A percentile compares a stretch with the other conserved stretches of the same genome.
phyloP scores from a whole-genome alignment of 2,329 filamentous ascomycete genomes.

The Cryphonectria carpinicola region DNA sequence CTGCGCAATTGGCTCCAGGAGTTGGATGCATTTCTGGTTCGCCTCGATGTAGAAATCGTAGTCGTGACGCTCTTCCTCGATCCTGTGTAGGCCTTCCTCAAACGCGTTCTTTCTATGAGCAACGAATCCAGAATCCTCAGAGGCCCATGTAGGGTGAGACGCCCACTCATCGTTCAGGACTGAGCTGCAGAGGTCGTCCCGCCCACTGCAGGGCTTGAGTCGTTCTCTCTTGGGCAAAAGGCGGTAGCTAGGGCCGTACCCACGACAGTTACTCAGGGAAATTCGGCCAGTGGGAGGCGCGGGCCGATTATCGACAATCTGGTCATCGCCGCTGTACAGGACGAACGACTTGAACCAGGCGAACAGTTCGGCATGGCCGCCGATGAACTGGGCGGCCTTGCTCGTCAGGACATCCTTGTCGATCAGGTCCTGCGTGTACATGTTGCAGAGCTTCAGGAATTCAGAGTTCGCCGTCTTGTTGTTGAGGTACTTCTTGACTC shows the following conservation, averaged over 20 bases:
- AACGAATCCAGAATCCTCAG: conserved; percentile 96
- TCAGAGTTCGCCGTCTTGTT: conserved; percentile 94
- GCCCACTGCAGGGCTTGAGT: conserved; percentile 88
- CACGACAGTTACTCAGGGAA: conserved; percentile 93
- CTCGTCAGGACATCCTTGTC: conserved; percentile 81
- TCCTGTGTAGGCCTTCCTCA: conserved; percentile 91
- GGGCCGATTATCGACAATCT: conserved; percentile 77
- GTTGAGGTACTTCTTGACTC: conserved; percentile 92
- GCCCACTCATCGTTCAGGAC: conserved; percentile 99
- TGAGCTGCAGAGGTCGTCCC: conserved; percentile 90
- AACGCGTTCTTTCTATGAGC: conserved; percentile 96
- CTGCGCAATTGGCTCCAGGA: conserved; percentile 91
- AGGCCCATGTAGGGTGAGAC: conserved; percentile 97
- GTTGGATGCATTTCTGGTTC: conserved; percentile 91
- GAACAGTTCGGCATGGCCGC: conserved; percentile 86
- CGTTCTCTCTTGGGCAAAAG: conserved; percentile 88
- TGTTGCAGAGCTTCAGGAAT: conserved; percentile 94
- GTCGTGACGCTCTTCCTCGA: conserved; percentile 97
- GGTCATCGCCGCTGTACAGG: conserved; percentile 74
- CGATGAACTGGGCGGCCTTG: conserved; percentile 84
- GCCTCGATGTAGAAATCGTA: conserved; percentile 99
- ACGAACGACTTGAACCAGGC: conserved; percentile 86
- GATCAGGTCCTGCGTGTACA: conserved; percentile 92
- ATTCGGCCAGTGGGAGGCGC: conserved; percentile 78
- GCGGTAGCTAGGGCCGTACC: conserved; percentile 94